Evolutionary conservation across 441 rosid species (phyloP), one percentile per base, ranked within the genome.

Genomic region (Populus hybrid): DNA sequence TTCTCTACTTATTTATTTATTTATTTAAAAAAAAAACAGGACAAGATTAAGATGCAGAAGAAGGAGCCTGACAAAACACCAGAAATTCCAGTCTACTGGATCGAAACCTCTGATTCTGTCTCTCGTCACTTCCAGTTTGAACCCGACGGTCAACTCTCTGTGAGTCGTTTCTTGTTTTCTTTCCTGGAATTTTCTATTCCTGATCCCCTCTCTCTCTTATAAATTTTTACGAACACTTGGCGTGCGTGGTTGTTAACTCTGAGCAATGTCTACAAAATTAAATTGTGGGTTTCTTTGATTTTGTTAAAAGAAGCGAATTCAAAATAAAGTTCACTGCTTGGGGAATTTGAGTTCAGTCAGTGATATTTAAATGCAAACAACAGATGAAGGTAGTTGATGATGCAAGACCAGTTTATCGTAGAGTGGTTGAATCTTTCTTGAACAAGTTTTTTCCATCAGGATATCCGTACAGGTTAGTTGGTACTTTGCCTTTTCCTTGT

Each of bases 361-460:
- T 38, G 4, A 36, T 32, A 24, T 64, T 61, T 34, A 4, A 8
- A 14, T 75, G 63, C 71, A 6, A 77, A 74, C 61, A 73, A 76
- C 64, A 95, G 98, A 83, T 90, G 88, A 94, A 85, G 83, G 75
- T 94, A 72, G 87, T 95, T 53, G 88, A 90, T 82, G 97, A 95
- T 80, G 81, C 91, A 24, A 90, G 99, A 71, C 93, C 91, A 6
- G 83, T 86, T 28, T 78, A 85, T 76, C 89, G 84, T 76, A 91
- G 83, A 78, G 72, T 90, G 77, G 93, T 81, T 71, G 92, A 94
- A 76, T 91, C 98, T 64, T 95, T 95, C 77, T 85, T 86, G 73
- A 91, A 87, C 82, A 91, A 93, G 73, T 94, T 95, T 74, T 95
- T 95, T 38, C 99, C 99, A 36, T 90, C 97, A 0, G 97, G 99